Evolutionary conservation across 2,329 filamentous ascomycete species (phyloP).

Genomic region (Venturia aucupariae): DNA sequence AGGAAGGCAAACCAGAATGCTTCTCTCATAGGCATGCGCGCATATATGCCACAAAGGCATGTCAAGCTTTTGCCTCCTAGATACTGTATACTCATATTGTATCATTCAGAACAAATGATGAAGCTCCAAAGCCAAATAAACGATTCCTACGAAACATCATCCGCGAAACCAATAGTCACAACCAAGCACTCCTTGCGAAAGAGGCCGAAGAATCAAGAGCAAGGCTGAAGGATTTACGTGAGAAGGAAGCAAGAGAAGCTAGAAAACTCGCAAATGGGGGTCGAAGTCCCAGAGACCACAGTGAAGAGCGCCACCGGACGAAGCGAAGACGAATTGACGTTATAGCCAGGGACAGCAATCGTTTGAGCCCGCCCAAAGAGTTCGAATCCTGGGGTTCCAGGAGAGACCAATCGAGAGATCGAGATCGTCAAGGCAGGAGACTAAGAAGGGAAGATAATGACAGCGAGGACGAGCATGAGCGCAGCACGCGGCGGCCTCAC

Average conservation of each 20-base stretch:
- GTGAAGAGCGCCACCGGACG: slow-evolving; percentile 4
- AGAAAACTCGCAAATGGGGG: slow-evolving; percentile 3
- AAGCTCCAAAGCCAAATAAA: slow-evolving; percentile 80
- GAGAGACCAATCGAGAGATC: background rate
- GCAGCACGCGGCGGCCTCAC: slow-evolving; percentile 1
- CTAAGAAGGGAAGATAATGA: background rate
- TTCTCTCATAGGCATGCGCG: slow-evolving; percentile 63
- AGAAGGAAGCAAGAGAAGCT: slow-evolving; percentile 13
- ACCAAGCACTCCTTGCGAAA: slow-evolving; percentile 73
- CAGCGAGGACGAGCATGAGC: background rate
- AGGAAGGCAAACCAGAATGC: slow-evolving; percentile 64
- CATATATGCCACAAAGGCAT: slow-evolving; percentile 49
- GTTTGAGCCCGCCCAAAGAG: slow-evolving; percentile 9
- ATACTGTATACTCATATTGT: background rate
- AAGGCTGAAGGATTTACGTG: slow-evolving; percentile 51
- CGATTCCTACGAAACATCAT: slow-evolving; percentile 83
- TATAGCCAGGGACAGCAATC: slow-evolving; percentile 6
- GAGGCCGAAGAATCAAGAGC: slow-evolving; percentile 71
- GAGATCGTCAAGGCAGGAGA: background rate
- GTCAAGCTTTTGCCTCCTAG: slow-evolving; percentile 17
- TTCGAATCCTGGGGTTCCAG: background rate
- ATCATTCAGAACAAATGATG: slow-evolving; percentile 47
- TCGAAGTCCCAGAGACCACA: slow-evolving; percentile 26
- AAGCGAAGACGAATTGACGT: slow-evolving; percentile 11
- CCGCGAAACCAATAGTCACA: slow-evolving; percentile 79